Conservation (phyloP, 2,329 filamentous ascomycete species). For the Fusarium sp. region DNA sequence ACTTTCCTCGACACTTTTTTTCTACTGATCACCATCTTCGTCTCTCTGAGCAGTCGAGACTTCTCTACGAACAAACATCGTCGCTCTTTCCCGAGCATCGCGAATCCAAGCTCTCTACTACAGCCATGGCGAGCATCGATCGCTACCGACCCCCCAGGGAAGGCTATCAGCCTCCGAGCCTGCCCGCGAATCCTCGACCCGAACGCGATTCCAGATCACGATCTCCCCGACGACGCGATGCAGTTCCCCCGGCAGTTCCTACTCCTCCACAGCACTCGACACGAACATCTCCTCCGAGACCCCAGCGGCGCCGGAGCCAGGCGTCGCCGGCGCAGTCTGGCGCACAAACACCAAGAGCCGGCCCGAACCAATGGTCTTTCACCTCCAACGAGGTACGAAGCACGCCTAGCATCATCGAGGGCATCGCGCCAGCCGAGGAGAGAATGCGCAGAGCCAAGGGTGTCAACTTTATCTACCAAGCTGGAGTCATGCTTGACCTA, state of each 20-base stretch:
- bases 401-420: constrained; percentile 86
- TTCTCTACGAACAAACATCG: constrained; percentile 40
- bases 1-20: constrained; percentile 27
- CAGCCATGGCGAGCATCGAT: constrained; percentile 68
- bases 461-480: constrained; percentile 95
- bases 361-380: constrained; percentile 85
- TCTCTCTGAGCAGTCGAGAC: constrained; percentile 10
- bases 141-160: constrained; percentile 67
- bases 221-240: constrained; percentile 59
- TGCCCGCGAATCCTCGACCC: constrained; percentile 52
- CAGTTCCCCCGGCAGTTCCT: constrained; percentile 68
- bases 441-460: constrained; percentile 86
- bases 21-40: constrained; percentile 23
- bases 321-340: constrained; percentile 55
- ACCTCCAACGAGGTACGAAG: constrained; percentile 83
- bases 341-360: constrained; percentile 50
- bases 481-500: constrained; percentile 90
- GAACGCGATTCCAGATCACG: constrained; percentile 62
- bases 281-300: constrained; percentile 65
- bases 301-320: constrained; percentile 55
- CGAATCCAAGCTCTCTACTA: constrained; percentile 39
- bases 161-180: constrained; percentile 65
- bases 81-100: constrained; percentile 28
- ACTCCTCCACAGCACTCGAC: constrained; percentile 68
- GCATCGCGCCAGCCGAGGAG: constrained; percentile 81